Evolutionary conservation across 495 filamentous ascomycete genomes (phyloP), one percentile per base, ranked within the genome.

Genomic region (Penicillium coffeae): DNA sequence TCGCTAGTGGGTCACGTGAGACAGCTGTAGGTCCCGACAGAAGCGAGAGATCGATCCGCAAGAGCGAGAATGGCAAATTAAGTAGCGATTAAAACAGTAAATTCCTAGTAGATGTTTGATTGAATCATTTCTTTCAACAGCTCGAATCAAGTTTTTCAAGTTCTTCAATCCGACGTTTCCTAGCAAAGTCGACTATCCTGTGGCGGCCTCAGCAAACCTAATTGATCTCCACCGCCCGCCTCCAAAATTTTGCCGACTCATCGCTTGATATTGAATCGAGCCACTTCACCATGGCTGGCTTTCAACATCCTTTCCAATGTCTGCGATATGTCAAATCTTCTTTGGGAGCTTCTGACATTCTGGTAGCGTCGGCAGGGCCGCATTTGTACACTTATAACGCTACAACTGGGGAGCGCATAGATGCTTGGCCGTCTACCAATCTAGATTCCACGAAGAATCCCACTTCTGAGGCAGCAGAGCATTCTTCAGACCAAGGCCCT

Each of bases 361-460:
- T 87, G 20, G 58, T 85, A 43, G 81, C 75, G 12, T 78, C 82
- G 19, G 71, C 73, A 34, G 81, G 82, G 8, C 60, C 75, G n/a
- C 66, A 69, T 45, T 68, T 85, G 34, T 77, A 76, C 52, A 72
- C 70, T 13, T 79, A 77, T 40, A 64, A 71, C 49, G 64, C 70
- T 1, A 47, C 62, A 30, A 62, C 64, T 42, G 76, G 72, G 8
- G 56, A 64, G 16, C 67, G 71, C 21, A 63, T 80, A 12, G 69
- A 72, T 38, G 64, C 63, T 38, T 86, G 82, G 64, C 80, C 73
- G 39, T 68, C 69, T 41, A 58, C 64, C 54, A 60, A 66, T 55
- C 59, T 70, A 41, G 61, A 61, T 7, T 27, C 56, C 22, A 52
- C 21, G 36, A 43, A 46, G 32, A 53, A 59, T 8, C 40, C 55